These are phyloP conservation scores for Colletotrichum falcatum DNA, from an alignment of 2,329 filamentous ascomycete genomes.

Conservation along the genomic window DNA sequence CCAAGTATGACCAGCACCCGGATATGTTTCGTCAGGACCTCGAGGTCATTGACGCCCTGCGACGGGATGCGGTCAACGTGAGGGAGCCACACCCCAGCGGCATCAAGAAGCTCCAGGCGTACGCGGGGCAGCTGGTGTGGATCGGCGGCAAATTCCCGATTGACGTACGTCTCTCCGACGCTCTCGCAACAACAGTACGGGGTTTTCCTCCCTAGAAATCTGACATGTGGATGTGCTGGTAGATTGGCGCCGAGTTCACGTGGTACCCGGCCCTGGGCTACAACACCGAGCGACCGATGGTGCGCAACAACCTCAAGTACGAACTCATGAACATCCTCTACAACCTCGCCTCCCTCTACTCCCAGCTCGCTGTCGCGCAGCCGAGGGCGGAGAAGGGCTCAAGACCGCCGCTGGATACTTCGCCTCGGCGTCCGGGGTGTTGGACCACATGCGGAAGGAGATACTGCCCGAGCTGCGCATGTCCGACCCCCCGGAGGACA, in stretches of 20 bases:
- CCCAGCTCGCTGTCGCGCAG: conserved; percentile 85
- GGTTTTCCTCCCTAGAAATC: background rate
- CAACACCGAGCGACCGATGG: conserved; percentile 79
- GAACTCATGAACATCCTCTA: conserved; percentile 94
- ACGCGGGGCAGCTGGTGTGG: conserved; percentile 94
- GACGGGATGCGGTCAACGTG: conserved; percentile 88
- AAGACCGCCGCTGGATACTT: conserved; percentile 93
- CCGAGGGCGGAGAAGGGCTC: conserved; percentile 84
- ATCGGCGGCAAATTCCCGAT: conserved; percentile 96
- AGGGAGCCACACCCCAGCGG: conserved; percentile 90
- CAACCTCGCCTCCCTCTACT: conserved; percentile 94
- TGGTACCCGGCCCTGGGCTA: conserved; percentile 97
- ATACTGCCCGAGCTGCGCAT: conserved; percentile 86
- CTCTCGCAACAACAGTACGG: conserved; percentile 12
- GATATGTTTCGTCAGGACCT: conserved; percentile 94
- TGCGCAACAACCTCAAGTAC: conserved; percentile 76
- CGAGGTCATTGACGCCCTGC: conserved; percentile 84
- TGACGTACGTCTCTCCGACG: conserved; percentile 69
- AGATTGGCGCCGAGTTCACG: conserved; percentile 94
- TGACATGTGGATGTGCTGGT: conserved; percentile 6
- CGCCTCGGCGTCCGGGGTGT: conserved; percentile 85
- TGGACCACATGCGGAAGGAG: conserved; percentile 80
- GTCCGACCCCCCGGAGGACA: conserved; percentile 89
- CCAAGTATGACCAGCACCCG: conserved; percentile 98
- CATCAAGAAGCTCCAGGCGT: conserved; percentile 87